These are phyloP conservation scores for Helianthus annuus DNA, from an alignment of 129 eudicot genomes.

Conservation along the genomic window DNA sequence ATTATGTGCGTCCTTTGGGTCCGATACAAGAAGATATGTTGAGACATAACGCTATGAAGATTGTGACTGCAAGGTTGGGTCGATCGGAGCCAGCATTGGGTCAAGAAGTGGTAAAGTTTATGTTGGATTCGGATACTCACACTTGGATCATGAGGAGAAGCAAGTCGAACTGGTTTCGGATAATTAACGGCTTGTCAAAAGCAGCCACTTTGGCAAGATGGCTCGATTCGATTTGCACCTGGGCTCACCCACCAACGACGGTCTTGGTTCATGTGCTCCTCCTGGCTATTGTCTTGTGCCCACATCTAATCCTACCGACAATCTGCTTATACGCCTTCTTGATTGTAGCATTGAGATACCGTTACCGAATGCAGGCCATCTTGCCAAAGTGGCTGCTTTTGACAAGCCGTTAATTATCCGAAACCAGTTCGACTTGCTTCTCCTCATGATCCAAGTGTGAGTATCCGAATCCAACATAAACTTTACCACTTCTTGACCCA, in stretches of 20 bases:
- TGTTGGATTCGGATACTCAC: slow-evolving; percentile 82
- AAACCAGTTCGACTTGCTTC: slow-evolving; percentile 94
- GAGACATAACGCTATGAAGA: slow-evolving; percentile 77
- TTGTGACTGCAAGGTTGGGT: slow-evolving; percentile 70
- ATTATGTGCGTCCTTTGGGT: slow-evolving; percentile 76
- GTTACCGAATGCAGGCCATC: slow-evolving; percentile 60
- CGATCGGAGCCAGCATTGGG: slow-evolving; percentile 89
- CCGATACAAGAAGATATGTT: slow-evolving; percentile 74
- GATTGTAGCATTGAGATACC: slow-evolving; percentile 53
- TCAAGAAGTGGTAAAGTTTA: slow-evolving; percentile 86
- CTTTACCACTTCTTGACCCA: slow-evolving; percentile 90
- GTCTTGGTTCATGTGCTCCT: slow-evolving; percentile 70
- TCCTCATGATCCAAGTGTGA: slow-evolving; percentile 90
- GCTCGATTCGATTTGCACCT: slow-evolving; percentile 67
- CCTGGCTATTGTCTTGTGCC: slow-evolving; percentile 67
- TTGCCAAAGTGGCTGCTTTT: slow-evolving; percentile 63
- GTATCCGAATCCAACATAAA: slow-evolving; percentile 82
- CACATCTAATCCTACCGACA: slow-evolving; percentile 78
- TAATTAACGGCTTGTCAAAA: slow-evolving; percentile 65
- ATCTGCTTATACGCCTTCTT: slow-evolving; percentile 72
- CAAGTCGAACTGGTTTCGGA: slow-evolving; percentile 88
- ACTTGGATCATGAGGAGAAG: slow-evolving; percentile 94
- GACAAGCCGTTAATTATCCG: slow-evolving; percentile 68
- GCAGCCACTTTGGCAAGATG: slow-evolving; percentile 74
- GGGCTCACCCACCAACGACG: slow-evolving; percentile 90